Percentiles rank a stretch among this genome's conserved stretches.
These are phyloP conservation scores for Polygonum maritimum DNA, from an alignment of 148 eudicot species.

Conservation along the genomic window DNA sequence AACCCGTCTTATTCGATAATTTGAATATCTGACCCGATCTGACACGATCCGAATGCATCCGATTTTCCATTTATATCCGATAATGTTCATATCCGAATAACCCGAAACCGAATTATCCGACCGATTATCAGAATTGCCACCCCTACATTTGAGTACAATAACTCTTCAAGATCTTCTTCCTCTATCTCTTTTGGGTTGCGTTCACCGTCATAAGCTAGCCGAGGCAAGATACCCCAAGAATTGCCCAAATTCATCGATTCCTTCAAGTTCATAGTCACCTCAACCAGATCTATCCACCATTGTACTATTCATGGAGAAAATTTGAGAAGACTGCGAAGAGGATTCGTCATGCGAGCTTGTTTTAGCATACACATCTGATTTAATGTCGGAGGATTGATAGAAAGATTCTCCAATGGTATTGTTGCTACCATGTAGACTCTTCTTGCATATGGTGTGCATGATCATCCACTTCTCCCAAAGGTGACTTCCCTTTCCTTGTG, in stretches of 20 bases:
- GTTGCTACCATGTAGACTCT: neutral
- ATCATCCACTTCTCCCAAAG: neutral
- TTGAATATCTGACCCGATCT: too few species aligned
- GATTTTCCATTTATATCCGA: too few species aligned
- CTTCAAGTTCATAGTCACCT: neutral
- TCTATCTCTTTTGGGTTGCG: neutral
- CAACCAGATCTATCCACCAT: neutral
- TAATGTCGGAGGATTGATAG: neutral
- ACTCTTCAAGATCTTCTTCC: constrained; percentile 1
- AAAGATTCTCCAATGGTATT: neutral
- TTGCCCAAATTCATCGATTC: constrained; percentile 6
- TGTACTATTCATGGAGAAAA: neutral
- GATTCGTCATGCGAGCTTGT: neutral
- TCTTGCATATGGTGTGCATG: neutral
- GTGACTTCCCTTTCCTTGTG: neutral
- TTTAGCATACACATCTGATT: neutral
- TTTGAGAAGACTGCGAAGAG: neutral
- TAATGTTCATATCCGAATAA: too few species aligned
- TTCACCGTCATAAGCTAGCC: neutral
- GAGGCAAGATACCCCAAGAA: neutral
- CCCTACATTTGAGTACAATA: neutral
- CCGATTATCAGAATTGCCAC: too few species aligned
- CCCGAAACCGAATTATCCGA: too few species aligned
- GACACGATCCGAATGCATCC: too few species aligned
- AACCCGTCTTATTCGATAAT: too few species aligned